phyloP scores from a whole-genome alignment of 208 protist species.

The Wallacemonas collosoma region DNA sequence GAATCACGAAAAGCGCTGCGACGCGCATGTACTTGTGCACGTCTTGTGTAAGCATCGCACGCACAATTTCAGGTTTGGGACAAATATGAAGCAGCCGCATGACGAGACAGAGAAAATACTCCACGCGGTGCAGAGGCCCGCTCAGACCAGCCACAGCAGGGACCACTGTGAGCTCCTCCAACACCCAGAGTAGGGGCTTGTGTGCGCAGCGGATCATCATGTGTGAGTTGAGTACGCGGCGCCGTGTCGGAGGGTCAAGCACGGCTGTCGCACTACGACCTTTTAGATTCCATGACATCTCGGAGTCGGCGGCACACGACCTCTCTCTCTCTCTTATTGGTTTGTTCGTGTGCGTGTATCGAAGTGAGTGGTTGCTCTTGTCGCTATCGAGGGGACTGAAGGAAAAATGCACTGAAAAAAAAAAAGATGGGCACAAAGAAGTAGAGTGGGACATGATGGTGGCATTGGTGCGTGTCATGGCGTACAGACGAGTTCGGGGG shows the following conservation, averaged over 20 bases:
- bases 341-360: not conserved
- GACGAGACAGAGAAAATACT: slow-evolving; percentile 75
- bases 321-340: not conserved
- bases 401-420: slow-evolving; percentile 14
- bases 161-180: slow-evolving; percentile 64
- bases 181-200: slow-evolving; percentile 67
- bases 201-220: slow-evolving; percentile 59
- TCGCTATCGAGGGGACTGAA: not conserved
- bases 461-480: too few relatives aligned
- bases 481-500: too few relatives aligned
- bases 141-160: slow-evolving; percentile 47
- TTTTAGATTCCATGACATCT: slow-evolving; percentile 70
- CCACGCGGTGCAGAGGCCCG: slow-evolving; percentile 47
- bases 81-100: slow-evolving; percentile 69
- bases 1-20: slow-evolving; percentile 65
- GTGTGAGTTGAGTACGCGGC: slow-evolving; percentile 58
- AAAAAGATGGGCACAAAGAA: not conserved
- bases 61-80: slow-evolving; percentile 50
- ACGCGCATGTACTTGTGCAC: slow-evolving; percentile 84
- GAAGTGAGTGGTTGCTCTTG: too few relatives aligned
- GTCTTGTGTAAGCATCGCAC: slow-evolving; percentile 74
- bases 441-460: too few relatives aligned
- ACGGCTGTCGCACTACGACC: slow-evolving; percentile 55
- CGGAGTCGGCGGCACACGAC: not conserved
- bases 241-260: slow-evolving; percentile 58